These are phyloP conservation scores for Plantago lanceolata DNA, from an alignment of 305 asterid genomes.

Conservation along the genomic window DNA sequence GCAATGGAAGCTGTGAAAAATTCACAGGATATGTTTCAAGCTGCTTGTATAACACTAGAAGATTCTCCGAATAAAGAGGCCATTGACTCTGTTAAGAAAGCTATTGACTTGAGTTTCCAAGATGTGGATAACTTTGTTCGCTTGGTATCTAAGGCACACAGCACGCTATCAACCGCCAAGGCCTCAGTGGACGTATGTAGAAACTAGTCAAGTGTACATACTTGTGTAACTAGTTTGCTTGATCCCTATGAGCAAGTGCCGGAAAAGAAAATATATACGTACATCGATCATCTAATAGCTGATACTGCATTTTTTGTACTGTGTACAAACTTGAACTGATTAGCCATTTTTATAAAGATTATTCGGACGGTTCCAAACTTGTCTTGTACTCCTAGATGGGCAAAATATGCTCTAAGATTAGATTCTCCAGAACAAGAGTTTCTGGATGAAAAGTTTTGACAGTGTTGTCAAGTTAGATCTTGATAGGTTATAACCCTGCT, in stretches of 20 bases:
- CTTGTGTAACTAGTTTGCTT: conserved; percentile 25
- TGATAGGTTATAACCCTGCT: too few relatives aligned
- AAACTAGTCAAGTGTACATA: conserved; percentile 53
- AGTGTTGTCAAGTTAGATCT: neutral
- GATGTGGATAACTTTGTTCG: conserved; percentile 60
- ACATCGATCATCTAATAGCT: conserved; percentile 27
- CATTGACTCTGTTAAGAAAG: conserved; percentile 56
- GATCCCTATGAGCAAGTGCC: conserved; percentile 30
- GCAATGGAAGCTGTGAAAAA: conserved; percentile 90
- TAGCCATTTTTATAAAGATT: conserved; percentile 36
- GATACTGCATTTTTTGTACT: conserved; percentile 44
- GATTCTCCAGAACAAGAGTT: conserved; percentile 1
- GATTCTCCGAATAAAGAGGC: conserved; percentile 57
- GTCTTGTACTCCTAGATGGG: conserved; percentile 36
- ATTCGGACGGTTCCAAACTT: conserved; percentile 27
- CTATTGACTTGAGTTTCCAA: conserved; percentile 73
- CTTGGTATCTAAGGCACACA: conserved; percentile 55
- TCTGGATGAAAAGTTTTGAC: neutral
- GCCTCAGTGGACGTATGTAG: conserved; percentile 30
- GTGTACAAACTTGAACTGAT: conserved; percentile 57
- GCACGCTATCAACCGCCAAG: conserved; percentile 52
- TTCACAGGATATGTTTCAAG: conserved; percentile 54
- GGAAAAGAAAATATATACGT: conserved; percentile 35
- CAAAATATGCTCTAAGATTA: conserved; percentile 32
- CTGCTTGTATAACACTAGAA: conserved; percentile 45